phyloP scores from a whole-genome alignment of 176 grass and related monocot genomes.

The Hordeum marinum region DNA sequence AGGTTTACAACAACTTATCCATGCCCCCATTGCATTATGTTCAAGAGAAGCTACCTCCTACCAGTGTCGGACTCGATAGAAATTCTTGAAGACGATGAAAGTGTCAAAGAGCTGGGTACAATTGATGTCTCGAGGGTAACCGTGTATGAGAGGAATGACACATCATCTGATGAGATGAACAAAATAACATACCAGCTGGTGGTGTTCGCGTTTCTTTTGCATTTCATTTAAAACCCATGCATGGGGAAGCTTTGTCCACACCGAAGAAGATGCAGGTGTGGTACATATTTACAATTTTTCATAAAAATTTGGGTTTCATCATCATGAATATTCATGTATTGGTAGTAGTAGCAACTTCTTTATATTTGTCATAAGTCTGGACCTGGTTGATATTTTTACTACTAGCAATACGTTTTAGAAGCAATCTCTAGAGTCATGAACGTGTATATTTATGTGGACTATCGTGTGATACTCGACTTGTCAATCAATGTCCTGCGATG shows the following conservation, averaged over 20 bases:
- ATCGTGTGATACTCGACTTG: neutral
- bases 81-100: neutral
- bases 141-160: slow-evolving; percentile 24
- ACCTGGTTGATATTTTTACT: too few species aligned
- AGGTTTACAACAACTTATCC: slow-evolving; percentile 55
- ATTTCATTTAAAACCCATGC: slow-evolving; percentile 51
- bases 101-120: neutral
- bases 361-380: too few species aligned
- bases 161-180: slow-evolving; percentile 19
- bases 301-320: neutral
- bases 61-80: slow-evolving; percentile 13
- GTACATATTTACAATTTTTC: neutral
- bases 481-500: neutral
- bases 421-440: too few species aligned
- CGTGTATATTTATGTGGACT: too few species aligned
- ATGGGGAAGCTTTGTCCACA: slow-evolving; percentile 73
- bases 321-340: neutral
- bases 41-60: slow-evolving; percentile 62
- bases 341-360: too few species aligned
- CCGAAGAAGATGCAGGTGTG: slow-evolving; percentile 81
- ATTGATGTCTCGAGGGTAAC: slow-evolving; percentile 22
- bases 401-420: too few species aligned
- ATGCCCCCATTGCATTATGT: too few species aligned
- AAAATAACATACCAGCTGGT: slow-evolving; percentile 4
- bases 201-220: slow-evolving; percentile 31